Evolutionary conservation across 1,139 yeast species (phyloP).

Genomic region (Pneumocystis jirovecii): DNA sequence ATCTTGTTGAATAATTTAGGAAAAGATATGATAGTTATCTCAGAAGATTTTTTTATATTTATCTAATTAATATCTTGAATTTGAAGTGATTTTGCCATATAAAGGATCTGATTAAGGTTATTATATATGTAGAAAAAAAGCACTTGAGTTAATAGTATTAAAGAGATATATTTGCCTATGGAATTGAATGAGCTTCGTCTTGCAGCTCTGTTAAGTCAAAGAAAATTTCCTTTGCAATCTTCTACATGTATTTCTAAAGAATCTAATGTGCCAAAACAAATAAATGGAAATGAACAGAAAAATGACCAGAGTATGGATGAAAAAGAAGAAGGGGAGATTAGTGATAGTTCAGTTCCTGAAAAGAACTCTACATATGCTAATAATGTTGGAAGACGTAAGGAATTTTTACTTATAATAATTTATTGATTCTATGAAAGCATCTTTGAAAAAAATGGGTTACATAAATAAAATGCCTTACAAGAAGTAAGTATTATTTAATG

Average conservation of each 20-base stretch:
- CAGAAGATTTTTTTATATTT: background rate
- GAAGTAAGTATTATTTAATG: background rate
- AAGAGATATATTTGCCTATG: background rate
- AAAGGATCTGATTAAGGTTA: background rate
- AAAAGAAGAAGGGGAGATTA: constrained; percentile 1
- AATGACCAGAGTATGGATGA: background rate
- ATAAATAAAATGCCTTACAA: background rate
- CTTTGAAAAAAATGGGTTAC: background rate
- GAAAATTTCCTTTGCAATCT: background rate
- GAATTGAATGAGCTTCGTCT: background rate
- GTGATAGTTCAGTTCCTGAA: background rate
- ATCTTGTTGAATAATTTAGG: background rate
- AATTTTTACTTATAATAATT: background rate
- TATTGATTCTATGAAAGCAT: background rate
- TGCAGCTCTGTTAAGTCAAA: background rate
- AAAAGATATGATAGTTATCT: background rate
- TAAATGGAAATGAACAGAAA: background rate
- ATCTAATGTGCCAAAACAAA: background rate
- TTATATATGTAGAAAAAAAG: background rate
- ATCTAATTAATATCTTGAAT: background rate
- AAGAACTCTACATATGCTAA: background rate
- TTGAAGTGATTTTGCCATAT: background rate
- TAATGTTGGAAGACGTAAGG: background rate
- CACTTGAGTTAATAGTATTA: background rate
- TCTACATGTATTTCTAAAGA: background rate